A percentile compares a stretch with the other conserved stretches of the same genome.
These are phyloP conservation scores for Ambrosia artemisiifolia DNA, from an alignment of 129 eudicot genomes.

Conservation along the genomic window DNA sequence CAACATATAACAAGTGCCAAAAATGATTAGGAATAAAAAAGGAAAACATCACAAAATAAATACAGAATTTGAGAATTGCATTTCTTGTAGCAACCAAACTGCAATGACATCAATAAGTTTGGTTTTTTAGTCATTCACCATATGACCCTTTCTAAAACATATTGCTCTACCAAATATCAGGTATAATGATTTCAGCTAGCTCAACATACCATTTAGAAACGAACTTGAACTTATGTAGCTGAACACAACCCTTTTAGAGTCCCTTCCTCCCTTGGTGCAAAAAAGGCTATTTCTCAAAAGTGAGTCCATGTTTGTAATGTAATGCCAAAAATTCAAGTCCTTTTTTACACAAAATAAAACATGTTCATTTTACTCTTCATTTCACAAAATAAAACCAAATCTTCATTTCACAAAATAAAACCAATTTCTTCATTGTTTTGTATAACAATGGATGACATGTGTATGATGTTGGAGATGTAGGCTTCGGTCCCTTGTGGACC, in stretches of 20 bases:
- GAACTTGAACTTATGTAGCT: background rate
- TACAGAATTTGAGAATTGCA: background rate
- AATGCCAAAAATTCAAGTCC: background rate
- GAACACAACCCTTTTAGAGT: background rate
- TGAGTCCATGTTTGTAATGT: background rate
- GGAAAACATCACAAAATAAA: background rate
- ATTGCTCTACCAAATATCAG: background rate
- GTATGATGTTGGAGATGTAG: background rate
- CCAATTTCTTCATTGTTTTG: slow-evolving; percentile 1
- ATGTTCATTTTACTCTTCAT: slow-evolving; percentile 8
- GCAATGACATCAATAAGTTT: background rate
- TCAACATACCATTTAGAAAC: background rate
- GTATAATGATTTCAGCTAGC: background rate
- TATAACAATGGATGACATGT: slow-evolving; percentile 4
- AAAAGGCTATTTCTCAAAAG: background rate
- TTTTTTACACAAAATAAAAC: background rate
- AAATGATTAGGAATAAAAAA: background rate
- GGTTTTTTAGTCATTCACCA: background rate
- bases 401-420: slow-evolving; percentile 2
- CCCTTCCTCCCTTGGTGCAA: background rate
- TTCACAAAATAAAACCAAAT: too few species aligned
- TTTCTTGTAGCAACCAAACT: background rate
- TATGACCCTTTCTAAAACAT: background rate
- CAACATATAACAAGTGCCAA: slow-evolving; percentile 7
- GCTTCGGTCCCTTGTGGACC: too few species aligned